Evolutionary conservation across 371 early-diverging fungal species (phyloP).

Genomic region (Mucor circinelloides): DNA sequence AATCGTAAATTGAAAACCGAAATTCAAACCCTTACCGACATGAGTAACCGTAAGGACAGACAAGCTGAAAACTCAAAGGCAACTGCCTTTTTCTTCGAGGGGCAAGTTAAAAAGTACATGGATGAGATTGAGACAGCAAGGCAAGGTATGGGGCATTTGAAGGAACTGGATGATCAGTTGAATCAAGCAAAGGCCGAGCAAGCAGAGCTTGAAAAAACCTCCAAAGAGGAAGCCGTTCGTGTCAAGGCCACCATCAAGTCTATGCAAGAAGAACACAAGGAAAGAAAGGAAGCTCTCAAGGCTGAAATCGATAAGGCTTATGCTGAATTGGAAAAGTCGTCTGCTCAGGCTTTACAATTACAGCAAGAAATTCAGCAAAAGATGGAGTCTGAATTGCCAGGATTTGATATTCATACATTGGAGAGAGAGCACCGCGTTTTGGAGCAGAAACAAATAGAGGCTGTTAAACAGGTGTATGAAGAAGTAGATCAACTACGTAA

Average conservation of each 20-base stretch:
- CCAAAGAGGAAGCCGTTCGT: slow-evolving; percentile 34
- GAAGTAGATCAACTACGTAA: slow-evolving; percentile 35
- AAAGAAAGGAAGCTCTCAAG: slow-evolving; percentile 35
- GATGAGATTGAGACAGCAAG: slow-evolving; percentile 54
- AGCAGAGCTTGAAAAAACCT: slow-evolving; percentile 34
- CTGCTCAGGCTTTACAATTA: slow-evolving; percentile 32
- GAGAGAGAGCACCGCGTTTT: slow-evolving; percentile 28
- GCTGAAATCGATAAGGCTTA: slow-evolving; percentile 39
- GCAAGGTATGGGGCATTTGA: slow-evolving; percentile 50
- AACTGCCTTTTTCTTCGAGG: slow-evolving; percentile 55
- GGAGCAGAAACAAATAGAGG: slow-evolving; percentile 36
- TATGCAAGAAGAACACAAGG: slow-evolving; percentile 36
- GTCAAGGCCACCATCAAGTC: slow-evolving; percentile 32
- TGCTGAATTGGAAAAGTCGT: slow-evolving; percentile 36
- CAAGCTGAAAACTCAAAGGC: slow-evolving; percentile 57
- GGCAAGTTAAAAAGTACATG: slow-evolving; percentile 54
- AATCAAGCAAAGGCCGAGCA: slow-evolving; percentile 43
- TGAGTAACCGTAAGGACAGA: slow-evolving; percentile 56
- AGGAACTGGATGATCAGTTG: slow-evolving; percentile 49
- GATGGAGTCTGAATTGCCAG: slow-evolving; percentile 33
- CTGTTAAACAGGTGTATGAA: slow-evolving; percentile 32
- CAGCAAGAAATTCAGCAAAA: slow-evolving; percentile 45
- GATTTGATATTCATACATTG: slow-evolving; percentile 30
- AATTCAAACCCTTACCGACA: slow-evolving; percentile 53
- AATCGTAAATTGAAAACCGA: slow-evolving; percentile 53